A percentile compares a stretch with the other conserved stretches of the same genome.
These are phyloP conservation scores for Haplographium delicatum DNA, from an alignment of 495 filamentous ascomycete species.

Conservation along the genomic window DNA sequence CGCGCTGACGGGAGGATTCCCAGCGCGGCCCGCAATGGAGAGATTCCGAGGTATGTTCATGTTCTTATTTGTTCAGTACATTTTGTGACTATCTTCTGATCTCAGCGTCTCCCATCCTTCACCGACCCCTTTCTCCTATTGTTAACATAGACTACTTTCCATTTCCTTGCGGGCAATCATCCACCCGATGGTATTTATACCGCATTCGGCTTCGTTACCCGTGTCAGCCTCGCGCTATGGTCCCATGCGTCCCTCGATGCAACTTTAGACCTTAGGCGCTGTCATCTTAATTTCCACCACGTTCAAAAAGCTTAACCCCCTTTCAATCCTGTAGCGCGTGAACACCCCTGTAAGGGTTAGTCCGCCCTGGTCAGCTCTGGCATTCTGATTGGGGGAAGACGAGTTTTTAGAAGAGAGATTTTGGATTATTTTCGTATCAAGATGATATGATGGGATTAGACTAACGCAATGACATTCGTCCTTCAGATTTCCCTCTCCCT, in stretches of 20 bases:
- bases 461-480: slow-evolving; percentile 1
- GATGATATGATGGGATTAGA: background rate
- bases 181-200: background rate
- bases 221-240: slow-evolving; percentile 8
- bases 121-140: background rate
- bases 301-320: slow-evolving; percentile 4
- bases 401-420: background rate
- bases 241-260: background rate
- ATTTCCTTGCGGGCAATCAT: background rate
- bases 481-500: slow-evolving; percentile 3
- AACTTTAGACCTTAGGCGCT: slow-evolving; percentile 5
- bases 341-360: background rate
- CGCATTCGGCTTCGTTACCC: background rate
- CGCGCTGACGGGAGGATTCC: background rate
- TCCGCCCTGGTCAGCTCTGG: background rate
- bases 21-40: background rate
- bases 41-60: background rate
- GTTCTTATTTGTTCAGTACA: background rate
- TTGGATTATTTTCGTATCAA: background rate
- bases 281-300: slow-evolving; percentile 8
- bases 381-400: background rate
- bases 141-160: background rate
- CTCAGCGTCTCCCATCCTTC: background rate
- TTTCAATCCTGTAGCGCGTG: slow-evolving; percentile 2
- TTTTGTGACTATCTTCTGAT: background rate